Percentiles rank a stretch among this genome's conserved stretches.
Conservation (phyloP, 495 filamentous ascomycete genomes). For the Tuber indicum region DNA sequence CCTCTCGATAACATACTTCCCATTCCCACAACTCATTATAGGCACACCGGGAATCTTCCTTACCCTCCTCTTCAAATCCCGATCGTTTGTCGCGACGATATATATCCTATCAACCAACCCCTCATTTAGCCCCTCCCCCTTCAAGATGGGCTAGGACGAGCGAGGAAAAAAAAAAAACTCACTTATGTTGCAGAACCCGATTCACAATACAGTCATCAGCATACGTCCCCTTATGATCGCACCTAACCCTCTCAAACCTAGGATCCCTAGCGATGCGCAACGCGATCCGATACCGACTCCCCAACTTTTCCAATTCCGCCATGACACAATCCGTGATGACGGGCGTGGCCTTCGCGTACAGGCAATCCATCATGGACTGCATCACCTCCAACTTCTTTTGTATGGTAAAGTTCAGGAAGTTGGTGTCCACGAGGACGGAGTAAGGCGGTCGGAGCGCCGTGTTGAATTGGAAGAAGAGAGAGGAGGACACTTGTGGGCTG, state of each 20-base stretch:
- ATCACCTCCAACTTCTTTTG: slow-evolving; percentile 82
- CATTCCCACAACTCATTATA: slow-evolving; percentile 49
- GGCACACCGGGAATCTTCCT: slow-evolving; percentile 70
- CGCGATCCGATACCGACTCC: slow-evolving; percentile 80
- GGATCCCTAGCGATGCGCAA: slow-evolving; percentile 88
- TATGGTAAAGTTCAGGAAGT: slow-evolving; percentile 88
- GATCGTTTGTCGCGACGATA: slow-evolving; percentile 85
- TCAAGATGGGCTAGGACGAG: background rate
- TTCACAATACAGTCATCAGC: slow-evolving; percentile 96
- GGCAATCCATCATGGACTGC: slow-evolving; percentile 77
- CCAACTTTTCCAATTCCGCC: slow-evolving; percentile 87
- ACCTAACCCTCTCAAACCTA: slow-evolving; percentile 73
- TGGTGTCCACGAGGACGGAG: slow-evolving; percentile 78
- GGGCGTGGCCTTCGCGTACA: slow-evolving; percentile 61
- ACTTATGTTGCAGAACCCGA: slow-evolving; percentile 55
- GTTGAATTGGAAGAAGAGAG: slow-evolving; percentile 94
- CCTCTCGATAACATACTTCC: slow-evolving; percentile 68
- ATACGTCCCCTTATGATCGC: slow-evolving; percentile 84
- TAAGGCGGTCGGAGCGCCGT: slow-evolving; percentile 86
- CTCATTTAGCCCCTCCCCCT: background rate
- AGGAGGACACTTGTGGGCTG: slow-evolving; percentile 68
- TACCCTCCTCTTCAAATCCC: slow-evolving; percentile 71
- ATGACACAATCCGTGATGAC: slow-evolving; percentile 67
- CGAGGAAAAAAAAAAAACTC: background rate
- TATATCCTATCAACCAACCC: slow-evolving; percentile 65